Base-by-base conservation (phyloP, 148 eudicot species). In the Vaccinium corymbosum region DNA sequence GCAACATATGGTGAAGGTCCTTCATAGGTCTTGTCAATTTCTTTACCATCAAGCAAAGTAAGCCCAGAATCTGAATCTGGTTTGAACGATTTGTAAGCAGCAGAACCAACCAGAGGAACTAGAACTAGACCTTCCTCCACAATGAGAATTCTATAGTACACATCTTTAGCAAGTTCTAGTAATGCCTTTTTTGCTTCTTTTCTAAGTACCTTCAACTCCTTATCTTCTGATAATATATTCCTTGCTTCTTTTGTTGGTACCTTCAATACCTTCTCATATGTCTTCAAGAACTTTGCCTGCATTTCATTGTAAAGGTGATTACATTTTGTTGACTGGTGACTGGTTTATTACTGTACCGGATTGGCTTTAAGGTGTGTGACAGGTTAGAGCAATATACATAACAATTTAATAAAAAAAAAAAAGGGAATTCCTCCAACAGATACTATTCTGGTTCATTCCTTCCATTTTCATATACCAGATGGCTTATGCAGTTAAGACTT, bases 61-160 rank as follows among this genome's bases (percentile, higher is more conserved):
- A 94, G 95, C 97, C 95, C 91, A 78, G 94, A 91, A 89, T 94
- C 79, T 79, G 92, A 79, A 72, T 93, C 84, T 82, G 95, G 95
- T 89, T 82, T 93, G 61, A 89, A 94, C 62, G 92, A 92, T 71
- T 90, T 88, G 85, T 92, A 95, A 19, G 95, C 94, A 83, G 91
- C 90, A 74, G 94, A 87, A 87, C 98, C 98, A 78, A 95, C 90
- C 88, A 95, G 82, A 70, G 98, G 98, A 32, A 94, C 97, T 85
- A 89, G 87, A 84, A 95, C 85, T 59, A 95, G 87, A 78, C 94
- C 98, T 90, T 94, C 98, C 88, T 95, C 97, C 88, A 93, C 86
- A 77, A 95, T 73, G 82, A 91, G 91, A 84, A 93, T 88, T 85
- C 86, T 92, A 83, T 90, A 87, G 84, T 92, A 95, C 53, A 91